These are phyloP conservation scores for Mrakia frigida DNA, from an alignment of 768 basidiomycete species.

Conservation along the genomic window DNA sequence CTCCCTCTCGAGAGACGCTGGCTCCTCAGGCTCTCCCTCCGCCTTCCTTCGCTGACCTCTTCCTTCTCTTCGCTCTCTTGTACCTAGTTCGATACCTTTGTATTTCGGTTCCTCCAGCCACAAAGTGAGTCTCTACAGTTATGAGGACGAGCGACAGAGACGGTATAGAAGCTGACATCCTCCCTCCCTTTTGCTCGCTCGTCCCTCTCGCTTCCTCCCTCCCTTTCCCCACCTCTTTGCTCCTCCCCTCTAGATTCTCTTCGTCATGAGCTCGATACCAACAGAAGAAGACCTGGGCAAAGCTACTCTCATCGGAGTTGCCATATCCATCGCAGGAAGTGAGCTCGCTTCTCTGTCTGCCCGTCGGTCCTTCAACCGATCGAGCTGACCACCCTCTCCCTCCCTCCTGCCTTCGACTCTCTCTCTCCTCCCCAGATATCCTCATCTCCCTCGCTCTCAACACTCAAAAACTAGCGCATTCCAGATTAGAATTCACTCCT, in stretches of 20 bases:
- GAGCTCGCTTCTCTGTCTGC: neutral
- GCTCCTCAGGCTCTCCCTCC: neutral
- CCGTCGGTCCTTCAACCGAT: neutral
- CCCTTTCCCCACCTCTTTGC: neutral
- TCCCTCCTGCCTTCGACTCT: neutral
- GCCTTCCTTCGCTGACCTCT: neutral
- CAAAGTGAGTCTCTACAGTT: too few species aligned
- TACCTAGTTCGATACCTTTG: neutral
- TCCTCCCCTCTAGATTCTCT: neutral
- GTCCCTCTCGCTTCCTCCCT: neutral
- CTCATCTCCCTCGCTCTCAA: constrained; percentile 88
- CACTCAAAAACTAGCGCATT: constrained; percentile 85
- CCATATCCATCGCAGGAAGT: constrained; percentile 70
- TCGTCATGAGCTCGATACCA: neutral
- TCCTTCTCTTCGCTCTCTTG: neutral
- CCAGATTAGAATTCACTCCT: constrained; percentile 50
- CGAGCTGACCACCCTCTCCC: neutral
- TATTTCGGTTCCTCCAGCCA: neutral
- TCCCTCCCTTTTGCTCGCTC: too few species aligned
- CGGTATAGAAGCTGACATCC: too few species aligned
- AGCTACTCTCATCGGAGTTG: constrained; percentile 61
- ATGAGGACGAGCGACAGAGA: too few species aligned
- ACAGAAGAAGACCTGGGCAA: neutral
- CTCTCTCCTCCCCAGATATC: constrained; percentile 48
- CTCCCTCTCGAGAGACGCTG: neutral